Conservation (phyloP, 1,284 basidiomycete species). For the Sanghuangporus weigelae region DNA sequence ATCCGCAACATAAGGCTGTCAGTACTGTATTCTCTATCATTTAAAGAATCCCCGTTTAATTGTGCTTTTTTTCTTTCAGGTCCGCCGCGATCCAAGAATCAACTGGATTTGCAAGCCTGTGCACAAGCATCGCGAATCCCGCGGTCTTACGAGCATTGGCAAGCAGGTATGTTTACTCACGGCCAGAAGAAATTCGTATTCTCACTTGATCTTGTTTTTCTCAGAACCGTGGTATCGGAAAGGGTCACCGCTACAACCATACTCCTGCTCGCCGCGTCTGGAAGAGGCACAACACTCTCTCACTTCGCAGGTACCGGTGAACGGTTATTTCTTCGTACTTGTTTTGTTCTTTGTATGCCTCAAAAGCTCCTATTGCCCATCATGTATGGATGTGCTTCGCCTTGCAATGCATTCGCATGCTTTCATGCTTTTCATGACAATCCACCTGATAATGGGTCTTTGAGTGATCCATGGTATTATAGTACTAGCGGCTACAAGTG, state of each 20-base stretch:
- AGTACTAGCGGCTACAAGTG: slow-evolving; percentile 15
- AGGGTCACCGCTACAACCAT: slow-evolving; percentile 95
- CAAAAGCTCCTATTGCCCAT: slow-evolving; percentile 9
- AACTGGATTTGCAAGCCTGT: slow-evolving; percentile 99
- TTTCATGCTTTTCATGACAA: slow-evolving; percentile 3
- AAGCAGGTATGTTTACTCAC: slow-evolving; percentile 66
- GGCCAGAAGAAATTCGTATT: neutral
- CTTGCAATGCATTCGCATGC: slow-evolving; percentile 12
- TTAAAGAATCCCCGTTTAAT: neutral
- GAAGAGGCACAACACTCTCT: slow-evolving; percentile 98
- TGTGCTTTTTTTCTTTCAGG: slow-evolving; percentile 36
- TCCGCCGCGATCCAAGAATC: slow-evolving; percentile 94
- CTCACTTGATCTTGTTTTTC: slow-evolving; percentile 6
- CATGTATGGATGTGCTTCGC: slow-evolving; percentile 10
- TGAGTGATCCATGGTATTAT: slow-evolving; percentile 14
- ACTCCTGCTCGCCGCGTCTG: slow-evolving; percentile 88
- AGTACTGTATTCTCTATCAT: slow-evolving; percentile 30
- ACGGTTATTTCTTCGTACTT: slow-evolving; percentile 26
- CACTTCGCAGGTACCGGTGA: slow-evolving; percentile 96
- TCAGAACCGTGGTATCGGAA: slow-evolving; percentile 90
- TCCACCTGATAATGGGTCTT: neutral
- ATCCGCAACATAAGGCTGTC: slow-evolving; percentile 90
- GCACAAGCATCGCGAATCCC: slow-evolving; percentile 97
- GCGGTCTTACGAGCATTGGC: slow-evolving; percentile 95
- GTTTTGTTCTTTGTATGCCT: slow-evolving; percentile 15